Evolutionary conservation across 2,329 filamentous ascomycete genomes (phyloP).

Genomic region (Stemphylium vesicarium): DNA sequence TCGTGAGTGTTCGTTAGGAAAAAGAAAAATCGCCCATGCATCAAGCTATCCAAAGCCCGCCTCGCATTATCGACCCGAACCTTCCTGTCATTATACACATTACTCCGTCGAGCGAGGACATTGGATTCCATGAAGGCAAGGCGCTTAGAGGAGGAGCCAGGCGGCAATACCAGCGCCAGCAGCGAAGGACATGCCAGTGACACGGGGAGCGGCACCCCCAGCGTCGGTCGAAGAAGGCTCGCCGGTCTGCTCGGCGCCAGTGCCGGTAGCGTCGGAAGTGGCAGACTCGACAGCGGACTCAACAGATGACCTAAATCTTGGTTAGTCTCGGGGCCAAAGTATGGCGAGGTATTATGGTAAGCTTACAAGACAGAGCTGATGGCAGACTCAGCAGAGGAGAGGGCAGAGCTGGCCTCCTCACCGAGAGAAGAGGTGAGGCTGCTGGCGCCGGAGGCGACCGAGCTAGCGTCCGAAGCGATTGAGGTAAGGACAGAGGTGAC

Average conservation of each 20-base stretch:
- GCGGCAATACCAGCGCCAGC: conserved; percentile 47
- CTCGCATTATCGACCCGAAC: conserved; percentile 15
- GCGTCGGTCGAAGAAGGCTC: conserved; percentile 19
- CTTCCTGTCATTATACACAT: conserved; percentile 41
- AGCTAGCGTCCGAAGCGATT: too few relatives aligned
- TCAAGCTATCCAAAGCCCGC: conserved; percentile 33
- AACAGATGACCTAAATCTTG: not conserved
- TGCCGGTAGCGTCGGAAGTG: conserved; percentile 9
- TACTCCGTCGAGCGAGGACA: conserved; percentile 33
- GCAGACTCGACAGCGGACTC: conserved; percentile 8
- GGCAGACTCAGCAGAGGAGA: conserved; percentile 18
- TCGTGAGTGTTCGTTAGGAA: conserved; percentile 22
- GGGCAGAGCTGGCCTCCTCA: conserved; percentile 11
- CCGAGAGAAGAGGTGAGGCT: conserved; percentile 17
- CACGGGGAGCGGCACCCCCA: conserved; percentile 33
- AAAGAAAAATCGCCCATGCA: conserved; percentile 22
- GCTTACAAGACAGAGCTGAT: not conserved
- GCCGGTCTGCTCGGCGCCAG: not conserved
- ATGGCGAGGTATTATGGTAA: too few relatives aligned
- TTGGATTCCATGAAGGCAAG: conserved; percentile 18
- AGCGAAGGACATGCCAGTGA: conserved; percentile 46
- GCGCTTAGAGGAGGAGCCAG: conserved; percentile 47
- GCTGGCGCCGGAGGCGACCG: conserved; percentile 6
- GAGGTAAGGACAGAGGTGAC: too few relatives aligned
- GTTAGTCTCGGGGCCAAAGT: not conserved